These are phyloP conservation scores for Triangularia verruculosa DNA, from an alignment of 2,329 filamentous ascomycete genomes.

Conservation along the genomic window DNA sequence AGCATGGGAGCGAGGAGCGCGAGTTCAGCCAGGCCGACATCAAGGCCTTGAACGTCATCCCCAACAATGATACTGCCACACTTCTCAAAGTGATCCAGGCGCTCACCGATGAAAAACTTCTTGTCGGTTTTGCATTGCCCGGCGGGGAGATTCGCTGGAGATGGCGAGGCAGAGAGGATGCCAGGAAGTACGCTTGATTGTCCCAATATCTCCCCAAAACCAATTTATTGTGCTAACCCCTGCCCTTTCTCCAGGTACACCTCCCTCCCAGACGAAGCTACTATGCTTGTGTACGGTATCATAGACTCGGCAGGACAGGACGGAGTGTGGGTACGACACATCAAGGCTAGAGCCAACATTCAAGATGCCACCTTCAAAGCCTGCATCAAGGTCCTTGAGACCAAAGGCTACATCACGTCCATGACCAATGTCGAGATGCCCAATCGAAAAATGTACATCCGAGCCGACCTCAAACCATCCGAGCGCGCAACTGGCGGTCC, in stretches of 20 bases:
- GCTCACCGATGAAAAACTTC: slow-evolving; percentile 59
- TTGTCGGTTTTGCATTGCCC: slow-evolving; percentile 44
- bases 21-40: slow-evolving; percentile 60
- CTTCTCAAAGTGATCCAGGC: slow-evolving; percentile 56
- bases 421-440: slow-evolving; percentile 92
- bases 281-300: slow-evolving; percentile 78
- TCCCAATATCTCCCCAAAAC: not conserved
- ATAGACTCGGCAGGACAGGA: slow-evolving; percentile 83
- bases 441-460: slow-evolving; percentile 94
- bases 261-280: slow-evolving; percentile 65
- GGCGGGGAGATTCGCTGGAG: slow-evolving; percentile 52
- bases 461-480: slow-evolving; percentile 76
- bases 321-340: slow-evolving; percentile 86
- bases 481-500: slow-evolving; percentile 90
- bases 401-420: slow-evolving; percentile 76
- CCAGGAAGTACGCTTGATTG: slow-evolving; percentile 50
- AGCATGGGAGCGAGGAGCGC: slow-evolving; percentile 45
- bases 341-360: slow-evolving; percentile 76
- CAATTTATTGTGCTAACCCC: not conserved
- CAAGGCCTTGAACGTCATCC: slow-evolving; percentile 54
- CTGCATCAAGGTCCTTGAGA: slow-evolving; percentile 78
- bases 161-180: slow-evolving; percentile 57
- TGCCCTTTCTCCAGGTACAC: slow-evolving; percentile 50
- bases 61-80: slow-evolving; percentile 41
- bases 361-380: slow-evolving; percentile 80